Conservation (phyloP, 345 rosid species). For the Turnera subulata region DNA sequence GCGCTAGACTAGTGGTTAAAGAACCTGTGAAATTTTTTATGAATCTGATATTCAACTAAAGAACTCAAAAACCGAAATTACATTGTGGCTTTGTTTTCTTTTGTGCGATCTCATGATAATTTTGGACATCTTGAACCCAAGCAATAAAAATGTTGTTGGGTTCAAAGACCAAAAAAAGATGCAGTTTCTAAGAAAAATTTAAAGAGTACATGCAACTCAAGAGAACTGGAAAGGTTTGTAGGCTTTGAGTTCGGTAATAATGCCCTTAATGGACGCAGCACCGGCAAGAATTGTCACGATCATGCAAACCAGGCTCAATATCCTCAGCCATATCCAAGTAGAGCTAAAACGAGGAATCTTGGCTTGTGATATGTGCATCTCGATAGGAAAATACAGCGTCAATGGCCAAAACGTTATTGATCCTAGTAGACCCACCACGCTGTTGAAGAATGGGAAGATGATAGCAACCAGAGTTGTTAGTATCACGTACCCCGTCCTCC, state of each 20-base stretch:
- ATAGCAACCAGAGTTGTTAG: neutral
- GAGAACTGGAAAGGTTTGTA: slow-evolving; percentile 17
- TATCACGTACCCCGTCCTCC: slow-evolving; percentile 11
- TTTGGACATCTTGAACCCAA: too few species aligned
- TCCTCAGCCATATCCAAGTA: slow-evolving; percentile 16
- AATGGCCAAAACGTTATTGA: slow-evolving; percentile 17
- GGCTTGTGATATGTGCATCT: slow-evolving; percentile 15
- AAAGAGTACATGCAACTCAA: too few species aligned
- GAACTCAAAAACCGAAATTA: too few species aligned
- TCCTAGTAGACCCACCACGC: slow-evolving; percentile 15
- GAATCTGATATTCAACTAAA: too few species aligned
- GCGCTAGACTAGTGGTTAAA: too few species aligned
- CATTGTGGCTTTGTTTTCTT: too few species aligned
- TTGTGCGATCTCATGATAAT: too few species aligned
- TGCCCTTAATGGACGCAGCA: slow-evolving; percentile 17
- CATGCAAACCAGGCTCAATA: slow-evolving; percentile 16
- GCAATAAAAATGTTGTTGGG: too few species aligned
- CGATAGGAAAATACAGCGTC: slow-evolving; percentile 13
- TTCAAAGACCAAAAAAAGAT: too few species aligned
- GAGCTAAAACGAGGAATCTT: slow-evolving; percentile 5
- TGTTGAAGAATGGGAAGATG: slow-evolving; percentile 22
- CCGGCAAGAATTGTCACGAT: slow-evolving; percentile 8
- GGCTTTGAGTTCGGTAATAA: neutral
- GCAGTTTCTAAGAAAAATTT: too few species aligned
- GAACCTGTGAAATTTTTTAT: too few species aligned